phyloP scores from a whole-genome alignment of 805 yeast genomes.

The Candida berthetii region DNA sequence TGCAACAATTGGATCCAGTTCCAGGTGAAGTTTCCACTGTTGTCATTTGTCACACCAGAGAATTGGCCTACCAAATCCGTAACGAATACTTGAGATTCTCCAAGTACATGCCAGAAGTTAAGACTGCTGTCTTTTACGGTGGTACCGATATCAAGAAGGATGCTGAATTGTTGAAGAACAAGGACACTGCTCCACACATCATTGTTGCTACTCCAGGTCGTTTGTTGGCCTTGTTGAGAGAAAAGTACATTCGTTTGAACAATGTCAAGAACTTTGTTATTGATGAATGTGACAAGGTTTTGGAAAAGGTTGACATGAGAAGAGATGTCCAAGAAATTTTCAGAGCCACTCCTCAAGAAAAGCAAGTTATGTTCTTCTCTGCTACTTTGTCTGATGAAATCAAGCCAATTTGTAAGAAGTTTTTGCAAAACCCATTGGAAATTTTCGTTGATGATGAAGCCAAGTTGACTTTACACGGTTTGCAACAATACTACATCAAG shows the following conservation, averaged over 20 bases:
- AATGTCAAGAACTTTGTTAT: constrained; percentile 91
- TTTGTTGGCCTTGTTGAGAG: constrained; percentile 88
- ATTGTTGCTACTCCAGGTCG: constrained; percentile 99
- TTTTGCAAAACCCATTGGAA: constrained; percentile 97
- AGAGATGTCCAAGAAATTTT: constrained; percentile 97
- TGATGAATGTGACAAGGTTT: constrained; percentile 98
- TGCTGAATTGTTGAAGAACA: constrained; percentile 80
- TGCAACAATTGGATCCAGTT: constrained; percentile 95
- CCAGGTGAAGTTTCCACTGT: constrained; percentile 94
- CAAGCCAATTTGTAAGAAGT: constrained; percentile 94
- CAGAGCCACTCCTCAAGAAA: constrained; percentile 96
- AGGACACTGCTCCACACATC: constrained; percentile 93
- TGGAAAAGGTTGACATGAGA: constrained; percentile 91
- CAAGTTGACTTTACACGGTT: constrained; percentile 94
- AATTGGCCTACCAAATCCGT: constrained; percentile 95
- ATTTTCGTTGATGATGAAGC: constrained; percentile 97
- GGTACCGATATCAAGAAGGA: constrained; percentile 86
- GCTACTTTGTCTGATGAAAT: constrained; percentile 94
- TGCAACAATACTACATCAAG: constrained; percentile 93
- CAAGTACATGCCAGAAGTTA: constrained; percentile 96
- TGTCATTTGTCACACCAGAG: constrained; percentile 97
- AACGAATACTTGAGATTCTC: constrained; percentile 97
- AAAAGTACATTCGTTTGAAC: constrained; percentile 79
- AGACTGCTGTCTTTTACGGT: constrained; percentile 95
- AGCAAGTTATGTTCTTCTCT: constrained; percentile 99